phyloP scores from a whole-genome alignment of 306 rosid species.

The Vigna nakashimae region DNA sequence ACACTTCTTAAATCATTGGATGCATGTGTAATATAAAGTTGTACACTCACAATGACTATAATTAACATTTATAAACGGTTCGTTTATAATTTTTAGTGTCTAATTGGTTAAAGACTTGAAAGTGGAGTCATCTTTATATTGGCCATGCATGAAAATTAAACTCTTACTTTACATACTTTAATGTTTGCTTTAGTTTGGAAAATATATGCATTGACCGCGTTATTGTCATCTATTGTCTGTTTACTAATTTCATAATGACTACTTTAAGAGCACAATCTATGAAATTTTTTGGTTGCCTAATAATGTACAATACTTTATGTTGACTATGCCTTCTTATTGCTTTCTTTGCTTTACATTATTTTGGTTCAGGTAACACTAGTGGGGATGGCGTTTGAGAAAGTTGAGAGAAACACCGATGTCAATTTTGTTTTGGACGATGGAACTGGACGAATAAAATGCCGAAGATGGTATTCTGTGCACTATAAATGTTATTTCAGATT shows the following conservation, averaged over 20 bases:
- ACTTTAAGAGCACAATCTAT: neutral
- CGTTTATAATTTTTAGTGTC: neutral
- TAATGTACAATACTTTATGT: neutral
- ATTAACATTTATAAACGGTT: neutral
- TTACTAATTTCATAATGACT: neutral
- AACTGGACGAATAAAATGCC: conserved; percentile 80
- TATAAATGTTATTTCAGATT: conserved; percentile 14
- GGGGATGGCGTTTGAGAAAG: conserved; percentile 79
- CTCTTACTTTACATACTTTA: neutral
- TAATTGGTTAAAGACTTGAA: neutral
- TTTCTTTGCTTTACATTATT: neutral
- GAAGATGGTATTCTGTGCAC: conserved; percentile 77
- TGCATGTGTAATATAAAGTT: too few species aligned
- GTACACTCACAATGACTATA: neutral
- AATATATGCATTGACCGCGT: neutral
- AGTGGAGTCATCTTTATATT: neutral
- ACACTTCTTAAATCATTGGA: neutral
- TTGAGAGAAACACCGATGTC: conserved; percentile 78
- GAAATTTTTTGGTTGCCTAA: neutral
- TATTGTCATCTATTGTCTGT: too few species aligned
- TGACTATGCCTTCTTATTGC: neutral
- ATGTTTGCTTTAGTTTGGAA: neutral
- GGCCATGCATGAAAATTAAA: neutral
- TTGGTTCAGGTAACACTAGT: conserved; percentile 55
- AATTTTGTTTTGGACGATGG: conserved; percentile 79